These are phyloP conservation scores for Elongisporangium senticosum DNA, from an alignment of 352 stramenopile genomes.

Conservation along the genomic window DNA sequence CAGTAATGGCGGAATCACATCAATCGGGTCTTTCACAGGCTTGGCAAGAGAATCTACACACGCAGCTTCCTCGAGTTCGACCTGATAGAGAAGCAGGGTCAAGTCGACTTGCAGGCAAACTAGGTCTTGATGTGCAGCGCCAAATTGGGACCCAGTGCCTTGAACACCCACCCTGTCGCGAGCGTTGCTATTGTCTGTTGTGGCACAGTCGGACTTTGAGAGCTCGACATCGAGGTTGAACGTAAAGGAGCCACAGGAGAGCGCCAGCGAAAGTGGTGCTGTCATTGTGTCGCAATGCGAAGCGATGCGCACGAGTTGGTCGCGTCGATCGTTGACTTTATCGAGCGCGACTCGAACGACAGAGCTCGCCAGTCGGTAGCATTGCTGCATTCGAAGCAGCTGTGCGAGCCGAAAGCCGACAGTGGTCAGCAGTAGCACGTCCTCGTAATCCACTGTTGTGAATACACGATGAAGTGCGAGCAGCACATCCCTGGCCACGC, in stretches of 20 bases:
- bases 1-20: not conserved
- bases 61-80: conserved; percentile 46
- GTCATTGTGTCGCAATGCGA: conserved; percentile 28
- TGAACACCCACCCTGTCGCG: conserved; percentile 35
- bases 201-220: conserved; percentile 9
- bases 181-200: conserved; percentile 1
- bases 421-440: conserved; percentile 41
- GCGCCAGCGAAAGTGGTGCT: conserved; percentile 2
- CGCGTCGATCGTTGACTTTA: conserved; percentile 30
- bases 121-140: conserved; percentile 44
- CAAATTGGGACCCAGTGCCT: conserved; percentile 53
- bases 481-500: conserved; percentile 23
- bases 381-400: conserved; percentile 23
- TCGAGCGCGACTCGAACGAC: conserved; percentile 28
- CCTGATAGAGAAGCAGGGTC: conserved; percentile 38
- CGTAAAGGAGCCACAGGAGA: conserved; percentile 32
- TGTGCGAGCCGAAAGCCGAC: conserved; percentile 33
- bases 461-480: conserved; percentile 37
- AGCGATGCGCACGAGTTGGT: conserved; percentile 21
- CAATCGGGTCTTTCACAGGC: not conserved
- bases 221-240: conserved; percentile 10
- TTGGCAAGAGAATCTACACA: conserved; percentile 18
- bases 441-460: conserved; percentile 35
- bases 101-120: conserved; percentile 52
- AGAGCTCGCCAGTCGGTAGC: conserved; percentile 26